A percentile compares a stretch with the other conserved stretches of the same genome.
Conservation (phyloP, 2,329 filamentous ascomycete species). For the Ceratocystis diversiconidia region DNA sequence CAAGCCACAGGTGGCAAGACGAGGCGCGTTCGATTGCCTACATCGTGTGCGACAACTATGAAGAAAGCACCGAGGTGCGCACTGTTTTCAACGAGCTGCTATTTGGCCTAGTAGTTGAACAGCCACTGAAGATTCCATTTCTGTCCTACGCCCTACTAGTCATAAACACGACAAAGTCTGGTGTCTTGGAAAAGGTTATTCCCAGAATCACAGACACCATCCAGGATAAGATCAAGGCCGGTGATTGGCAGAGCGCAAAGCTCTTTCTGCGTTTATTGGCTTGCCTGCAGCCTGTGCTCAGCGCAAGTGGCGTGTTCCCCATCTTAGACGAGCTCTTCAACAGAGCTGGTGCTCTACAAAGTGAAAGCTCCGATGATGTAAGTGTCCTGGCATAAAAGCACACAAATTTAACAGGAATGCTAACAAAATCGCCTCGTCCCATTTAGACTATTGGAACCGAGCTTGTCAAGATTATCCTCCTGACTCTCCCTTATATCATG, state of each 20-base stretch:
- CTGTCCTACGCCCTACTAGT: constrained; percentile 70
- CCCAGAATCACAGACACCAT: constrained; percentile 44
- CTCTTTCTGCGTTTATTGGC: constrained; percentile 76
- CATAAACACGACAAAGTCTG: constrained; percentile 62
- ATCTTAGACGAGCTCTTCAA: constrained; percentile 81
- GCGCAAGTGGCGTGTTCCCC: constrained; percentile 73
- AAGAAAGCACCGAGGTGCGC: constrained; percentile 60
- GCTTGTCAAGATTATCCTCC: constrained; percentile 88
- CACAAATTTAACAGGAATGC: too few species aligned
- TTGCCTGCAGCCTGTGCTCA: constrained; percentile 66
- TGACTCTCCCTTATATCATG: constrained; percentile 86
- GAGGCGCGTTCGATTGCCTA: constrained; percentile 63
- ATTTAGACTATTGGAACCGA: constrained; percentile 57
- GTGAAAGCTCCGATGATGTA: constrained; percentile 82
- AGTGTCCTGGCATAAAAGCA: constrained; percentile 26
- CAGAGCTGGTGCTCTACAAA: constrained; percentile 84
- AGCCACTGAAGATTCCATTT: constrained; percentile 96
- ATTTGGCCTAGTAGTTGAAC: constrained; percentile 68
- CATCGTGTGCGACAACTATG: constrained; percentile 66
- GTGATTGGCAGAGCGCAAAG: constrained; percentile 85
- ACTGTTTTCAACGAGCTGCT: constrained; percentile 58
- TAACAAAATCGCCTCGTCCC: constrained; percentile 14
- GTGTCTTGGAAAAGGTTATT: constrained; percentile 59
- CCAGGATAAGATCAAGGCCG: constrained; percentile 53
- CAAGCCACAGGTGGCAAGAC: constrained; percentile 62